Conservation (phyloP, 257 asterid species). For the Forsythia suspensa region DNA sequence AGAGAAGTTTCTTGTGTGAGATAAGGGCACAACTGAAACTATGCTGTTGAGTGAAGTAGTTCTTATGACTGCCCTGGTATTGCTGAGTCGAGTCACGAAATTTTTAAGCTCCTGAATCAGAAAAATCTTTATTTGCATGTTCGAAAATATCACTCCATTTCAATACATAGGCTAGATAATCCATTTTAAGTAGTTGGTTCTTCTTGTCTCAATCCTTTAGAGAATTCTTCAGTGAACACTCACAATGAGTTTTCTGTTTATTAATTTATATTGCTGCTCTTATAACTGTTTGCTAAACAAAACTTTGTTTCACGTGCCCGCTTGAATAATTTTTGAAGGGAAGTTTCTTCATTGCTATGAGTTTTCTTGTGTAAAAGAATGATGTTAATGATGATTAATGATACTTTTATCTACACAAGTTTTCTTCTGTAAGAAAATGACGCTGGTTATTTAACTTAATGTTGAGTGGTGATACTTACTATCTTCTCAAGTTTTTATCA, state of each 20-base stretch:
- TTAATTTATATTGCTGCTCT: not conserved
- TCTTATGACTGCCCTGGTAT: conserved; percentile 2
- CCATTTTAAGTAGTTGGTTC: not conserved
- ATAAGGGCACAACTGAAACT: not conserved
- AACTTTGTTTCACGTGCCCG: not conserved
- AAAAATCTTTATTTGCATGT: conserved; percentile 1
- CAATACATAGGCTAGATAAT: not conserved
- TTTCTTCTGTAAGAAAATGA: not conserved
- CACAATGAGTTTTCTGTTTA: not conserved
- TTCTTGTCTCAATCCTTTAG: not conserved
- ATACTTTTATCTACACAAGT: not conserved
- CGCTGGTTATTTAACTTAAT: not conserved
- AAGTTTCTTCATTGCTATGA: not conserved
- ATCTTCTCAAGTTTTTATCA: not conserved
- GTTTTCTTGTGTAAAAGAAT: not conserved
- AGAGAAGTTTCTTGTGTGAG: not conserved
- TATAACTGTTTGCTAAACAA: not conserved
- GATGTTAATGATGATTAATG: not conserved
- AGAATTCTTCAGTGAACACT: not conserved
- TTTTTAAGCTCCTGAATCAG: not conserved
- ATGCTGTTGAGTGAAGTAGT: not conserved
- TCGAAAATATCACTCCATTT: not conserved
- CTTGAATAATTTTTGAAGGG: not conserved
- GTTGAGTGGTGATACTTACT: not conserved
- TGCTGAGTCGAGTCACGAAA: not conserved